Percentiles rank a stretch among this genome's conserved stretches.
phyloP scores from a whole-genome alignment of 306 rosid genomes.

The Pueraria montana region DNA sequence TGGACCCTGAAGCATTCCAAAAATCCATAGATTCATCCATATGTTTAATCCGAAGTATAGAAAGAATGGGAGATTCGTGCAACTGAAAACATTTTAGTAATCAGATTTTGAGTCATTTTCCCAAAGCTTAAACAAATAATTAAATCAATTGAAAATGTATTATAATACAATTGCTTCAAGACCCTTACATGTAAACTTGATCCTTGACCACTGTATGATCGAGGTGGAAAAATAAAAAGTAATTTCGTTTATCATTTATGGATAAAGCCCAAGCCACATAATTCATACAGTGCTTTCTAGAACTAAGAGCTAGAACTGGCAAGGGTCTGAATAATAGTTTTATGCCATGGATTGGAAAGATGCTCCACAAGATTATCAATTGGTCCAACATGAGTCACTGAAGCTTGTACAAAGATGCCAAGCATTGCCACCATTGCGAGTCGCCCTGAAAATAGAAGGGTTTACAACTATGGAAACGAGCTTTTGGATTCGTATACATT shows the following conservation, averaged over 20 bases:
- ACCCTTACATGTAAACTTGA: neutral
- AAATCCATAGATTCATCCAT: neutral
- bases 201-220: neutral
- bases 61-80: neutral
- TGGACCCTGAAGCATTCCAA: neutral
- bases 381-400: constrained; percentile 91
- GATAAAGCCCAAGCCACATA: constrained; percentile 19
- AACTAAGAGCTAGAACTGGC: constrained; percentile 61
- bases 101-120: no score
- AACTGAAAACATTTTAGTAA: no score
- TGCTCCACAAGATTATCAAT: constrained; percentile 92
- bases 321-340: constrained; percentile 80
- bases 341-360: constrained; percentile 96
- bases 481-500: constrained; percentile 12
- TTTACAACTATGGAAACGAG: constrained; percentile 4
- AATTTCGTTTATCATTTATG: constrained; percentile 31
- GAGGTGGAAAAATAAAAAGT: neutral
- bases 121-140: constrained; percentile 4
- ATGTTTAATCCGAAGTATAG: neutral
- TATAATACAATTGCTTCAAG: neutral
- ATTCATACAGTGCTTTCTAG: constrained; percentile 26
- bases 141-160: constrained; percentile 12
- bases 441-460: constrained; percentile 62
- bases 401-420: constrained; percentile 91
- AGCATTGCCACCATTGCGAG: constrained; percentile 95